Evolutionary conservation across 2,329 filamentous ascomycete species (phyloP), one percentile per base, ranked within the genome.

Genomic region (Sclerotinia subarctica): DNA sequence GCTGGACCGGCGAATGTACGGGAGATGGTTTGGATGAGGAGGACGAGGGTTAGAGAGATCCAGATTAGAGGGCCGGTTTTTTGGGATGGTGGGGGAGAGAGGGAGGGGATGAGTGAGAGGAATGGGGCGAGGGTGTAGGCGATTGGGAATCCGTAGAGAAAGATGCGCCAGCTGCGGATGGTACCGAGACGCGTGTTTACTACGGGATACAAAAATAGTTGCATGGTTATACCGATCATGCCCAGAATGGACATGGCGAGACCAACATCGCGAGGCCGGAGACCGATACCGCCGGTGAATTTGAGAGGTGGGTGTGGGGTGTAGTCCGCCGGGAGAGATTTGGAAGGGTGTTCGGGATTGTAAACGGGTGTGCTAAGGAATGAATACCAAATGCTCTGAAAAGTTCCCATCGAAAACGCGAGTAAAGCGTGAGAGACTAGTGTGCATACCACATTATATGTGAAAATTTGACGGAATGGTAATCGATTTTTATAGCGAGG

Each of bases 161-260:
- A 91, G n/a, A 84, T 78, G 4, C 88, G 85, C 82, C 89, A 93
- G 54, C 87, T 88, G 6, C 82, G 81, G 64, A 93, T 79, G 1
- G 90, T 90, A 46, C 91, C 92, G 1, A 92, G 83, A 2, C 84
- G 84, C 2, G 83, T 80, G 58, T 91, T 91, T 24, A 93, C 79
- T 42, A 80, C 79, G 1, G 91, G 91, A 75, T 94, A 94, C 13
- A 92, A 79, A 62, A 90, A 81, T 15, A 93, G 83, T 76, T 93
- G 90, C 57, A 95, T 81, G 0, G 83, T 80, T 49, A 95, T 89
- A n/a, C 92, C 92, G 54, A 94, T 87, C 60, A 86, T 79, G 11
- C 92, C 92, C 21, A 95, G 84, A 64, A 91, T 88, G 2, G 91
- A 88, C 81, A 94, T 93, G 5, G 90, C 90, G 54, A 91, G 80